These are phyloP conservation scores for Penicillium crystallinum DNA, from an alignment of 495 filamentous ascomycete species.

Conservation along the genomic window DNA sequence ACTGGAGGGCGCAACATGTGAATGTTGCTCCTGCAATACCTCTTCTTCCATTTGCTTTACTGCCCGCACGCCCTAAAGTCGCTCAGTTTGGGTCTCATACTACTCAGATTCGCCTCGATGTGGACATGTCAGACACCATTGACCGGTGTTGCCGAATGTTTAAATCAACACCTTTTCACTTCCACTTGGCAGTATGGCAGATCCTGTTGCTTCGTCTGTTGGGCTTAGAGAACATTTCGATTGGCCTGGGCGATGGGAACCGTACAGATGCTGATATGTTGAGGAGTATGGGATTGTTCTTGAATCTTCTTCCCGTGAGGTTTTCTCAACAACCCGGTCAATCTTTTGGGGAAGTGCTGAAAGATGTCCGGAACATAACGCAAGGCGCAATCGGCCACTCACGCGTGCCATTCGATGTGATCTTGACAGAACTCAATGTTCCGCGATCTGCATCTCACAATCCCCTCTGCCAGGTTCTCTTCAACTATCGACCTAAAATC, in stretches of 20 bases:
- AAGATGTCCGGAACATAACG: conserved; percentile 11
- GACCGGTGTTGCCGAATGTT: conserved; percentile 13
- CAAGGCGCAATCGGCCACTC: conserved; percentile 30
- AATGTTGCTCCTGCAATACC: conserved; percentile 27
- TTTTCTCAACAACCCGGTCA: conserved; percentile 17
- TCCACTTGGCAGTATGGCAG: conserved; percentile 37
- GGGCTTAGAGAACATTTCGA: conserved; percentile 29
- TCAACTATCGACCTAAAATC: conserved; percentile 34
- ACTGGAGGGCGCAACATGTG: conserved; percentile 31
- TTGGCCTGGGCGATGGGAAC: conserved; percentile 43
- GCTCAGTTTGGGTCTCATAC: conserved; percentile 9
- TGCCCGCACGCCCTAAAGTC: conserved; percentile 5
- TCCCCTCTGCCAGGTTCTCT: conserved; percentile 37
- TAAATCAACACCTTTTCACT: conserved; percentile 37
- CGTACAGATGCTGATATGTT: conserved; percentile 25
- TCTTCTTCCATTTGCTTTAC: conserved; percentile 28
- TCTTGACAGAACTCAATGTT: conserved; percentile 35
- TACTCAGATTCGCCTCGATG: conserved; percentile 12
- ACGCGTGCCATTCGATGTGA: conserved; percentile 39
- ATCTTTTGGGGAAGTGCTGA: conserved; percentile 12
- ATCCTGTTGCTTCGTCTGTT: conserved; percentile 23
- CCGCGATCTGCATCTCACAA: conserved; percentile 27
- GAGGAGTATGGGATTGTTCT: conserved; percentile 37
- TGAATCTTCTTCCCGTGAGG: conserved; percentile 46
- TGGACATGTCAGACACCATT: conserved; percentile 10